Evolutionary conservation across 805 yeast genomes (phyloP).

Genomic region (Blastobotrys parvus): DNA sequence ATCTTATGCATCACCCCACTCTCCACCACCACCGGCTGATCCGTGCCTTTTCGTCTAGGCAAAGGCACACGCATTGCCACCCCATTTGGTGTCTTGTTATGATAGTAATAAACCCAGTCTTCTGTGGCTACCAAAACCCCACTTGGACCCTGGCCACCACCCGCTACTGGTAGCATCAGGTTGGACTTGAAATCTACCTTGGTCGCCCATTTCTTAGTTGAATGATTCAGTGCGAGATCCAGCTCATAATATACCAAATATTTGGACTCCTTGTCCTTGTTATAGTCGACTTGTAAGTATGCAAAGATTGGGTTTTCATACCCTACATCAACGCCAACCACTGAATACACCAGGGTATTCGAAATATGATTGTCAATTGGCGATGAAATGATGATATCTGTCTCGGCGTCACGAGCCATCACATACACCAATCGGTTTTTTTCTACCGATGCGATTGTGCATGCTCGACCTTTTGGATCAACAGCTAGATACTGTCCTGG

Average conservation of each 20-base stretch:
- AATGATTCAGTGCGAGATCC: slow-evolving; percentile 78
- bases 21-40: slow-evolving; percentile 32
- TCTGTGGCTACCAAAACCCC: slow-evolving; percentile 62
- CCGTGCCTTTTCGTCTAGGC: slow-evolving; percentile 38
- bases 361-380: slow-evolving; percentile 64
- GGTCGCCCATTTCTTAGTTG: slow-evolving; percentile 45
- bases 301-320: slow-evolving; percentile 83
- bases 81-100: slow-evolving; percentile 22
- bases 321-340: slow-evolving; percentile 62
- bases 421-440: slow-evolving; percentile 64
- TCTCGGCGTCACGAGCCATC: slow-evolving; percentile 40
- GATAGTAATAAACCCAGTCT: slow-evolving; percentile 40
- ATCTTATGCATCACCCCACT: slow-evolving; percentile 58
- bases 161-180: slow-evolving; percentile 61
- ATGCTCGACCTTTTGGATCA: slow-evolving; percentile 66
- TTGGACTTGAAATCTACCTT: slow-evolving; percentile 36
- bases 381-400: slow-evolving; percentile 48
- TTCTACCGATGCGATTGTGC: slow-evolving; percentile 66
- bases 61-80: slow-evolving; percentile 38
- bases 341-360: slow-evolving; percentile 41
- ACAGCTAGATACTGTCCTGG: slow-evolving; percentile 68
- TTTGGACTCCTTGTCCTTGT: slow-evolving; percentile 30
- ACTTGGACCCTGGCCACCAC: slow-evolving; percentile 58
- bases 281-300: slow-evolving; percentile 57
- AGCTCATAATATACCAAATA: slow-evolving; percentile 64